Percentiles rank a stretch among this genome's conserved stretches.
These are phyloP conservation scores for Mallotus japonicus DNA, from an alignment of 441 rosid species.

Conservation along the genomic window DNA sequence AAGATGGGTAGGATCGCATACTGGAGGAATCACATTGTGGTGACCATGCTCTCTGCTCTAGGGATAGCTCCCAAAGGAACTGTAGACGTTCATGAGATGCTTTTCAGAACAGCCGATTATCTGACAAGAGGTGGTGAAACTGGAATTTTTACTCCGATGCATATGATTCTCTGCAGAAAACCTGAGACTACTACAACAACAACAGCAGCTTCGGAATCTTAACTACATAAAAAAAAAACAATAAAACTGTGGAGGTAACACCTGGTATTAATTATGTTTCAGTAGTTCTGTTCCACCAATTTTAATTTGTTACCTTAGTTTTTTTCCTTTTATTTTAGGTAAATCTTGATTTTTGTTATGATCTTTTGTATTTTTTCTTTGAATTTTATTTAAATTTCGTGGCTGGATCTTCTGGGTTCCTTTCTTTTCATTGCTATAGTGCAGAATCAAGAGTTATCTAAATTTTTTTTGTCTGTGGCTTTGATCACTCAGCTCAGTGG, in stretches of 20 bases:
- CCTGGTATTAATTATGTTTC: not conserved
- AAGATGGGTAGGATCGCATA: slow-evolving; percentile 80
- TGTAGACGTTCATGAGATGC: slow-evolving; percentile 91
- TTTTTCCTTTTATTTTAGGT: not conserved
- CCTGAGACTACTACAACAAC: slow-evolving; percentile 34
- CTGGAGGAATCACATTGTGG: slow-evolving; percentile 87
- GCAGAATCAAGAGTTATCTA: not conserved
- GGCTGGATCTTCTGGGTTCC: slow-evolving; percentile 16
- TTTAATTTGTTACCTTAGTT: slow-evolving; percentile 3
- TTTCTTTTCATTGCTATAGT: not conserved
- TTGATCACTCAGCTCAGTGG: not conserved
- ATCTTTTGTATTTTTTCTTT: slow-evolving; percentile 18
- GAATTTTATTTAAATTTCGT: slow-evolving; percentile 20
- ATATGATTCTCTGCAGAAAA: slow-evolving; percentile 87
- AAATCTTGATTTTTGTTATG: slow-evolving; percentile 13
- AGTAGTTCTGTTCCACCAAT: slow-evolving; percentile 11
- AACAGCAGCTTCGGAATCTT: slow-evolving; percentile 23
- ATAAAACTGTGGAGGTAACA: slow-evolving; percentile 10
- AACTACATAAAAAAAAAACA: not conserved
- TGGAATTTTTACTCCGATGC: slow-evolving; percentile 87
- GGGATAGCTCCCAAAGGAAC: slow-evolving; percentile 88
- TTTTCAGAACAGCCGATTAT: slow-evolving; percentile 79
- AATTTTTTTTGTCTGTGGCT: not conserved
- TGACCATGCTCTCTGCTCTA: slow-evolving; percentile 55
- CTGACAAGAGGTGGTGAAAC: slow-evolving; percentile 80